Evolutionary conservation across 2,329 filamentous ascomycete genomes (phyloP).

Genomic region (Daldinia eschscholtzii): DNA sequence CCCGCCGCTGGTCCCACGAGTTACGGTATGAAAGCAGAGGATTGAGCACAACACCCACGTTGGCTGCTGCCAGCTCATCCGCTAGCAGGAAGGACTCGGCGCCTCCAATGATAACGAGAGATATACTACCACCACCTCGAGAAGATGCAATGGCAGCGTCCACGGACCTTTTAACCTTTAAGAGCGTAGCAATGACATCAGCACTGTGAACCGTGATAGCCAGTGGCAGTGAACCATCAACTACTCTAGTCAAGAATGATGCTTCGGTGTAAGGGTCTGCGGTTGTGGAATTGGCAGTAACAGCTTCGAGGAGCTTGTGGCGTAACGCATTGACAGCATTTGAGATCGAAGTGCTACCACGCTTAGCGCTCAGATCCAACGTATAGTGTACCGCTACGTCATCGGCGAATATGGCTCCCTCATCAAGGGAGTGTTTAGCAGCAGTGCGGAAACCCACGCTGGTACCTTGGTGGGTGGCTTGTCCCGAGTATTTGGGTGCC

Average conservation of each 20-base stretch:
- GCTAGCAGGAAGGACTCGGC: slow-evolving; percentile 74
- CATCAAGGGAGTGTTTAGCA: slow-evolving; percentile 60
- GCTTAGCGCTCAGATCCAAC: slow-evolving; percentile 62
- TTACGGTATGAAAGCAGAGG: slow-evolving; percentile 68
- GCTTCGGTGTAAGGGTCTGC: slow-evolving; percentile 62
- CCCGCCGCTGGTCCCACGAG: slow-evolving; percentile 72
- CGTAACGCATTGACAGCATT: slow-evolving; percentile 66
- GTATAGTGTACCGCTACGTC: slow-evolving; percentile 72
- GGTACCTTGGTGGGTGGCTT: slow-evolving; percentile 65
- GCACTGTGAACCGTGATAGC: slow-evolving; percentile 72
- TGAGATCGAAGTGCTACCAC: slow-evolving; percentile 63
- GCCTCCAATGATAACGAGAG: slow-evolving; percentile 70
- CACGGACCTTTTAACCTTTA: slow-evolving; percentile 70
- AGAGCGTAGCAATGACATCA: slow-evolving; percentile 70
- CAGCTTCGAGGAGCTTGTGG: slow-evolving; percentile 66
- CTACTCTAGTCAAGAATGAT: slow-evolving; percentile 65
- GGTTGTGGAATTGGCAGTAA: slow-evolving; percentile 54
- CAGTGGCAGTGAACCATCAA: slow-evolving; percentile 66
- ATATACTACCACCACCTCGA: slow-evolving; percentile 53
- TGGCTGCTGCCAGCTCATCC: slow-evolving; percentile 66
- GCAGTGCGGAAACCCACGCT: slow-evolving; percentile 70
- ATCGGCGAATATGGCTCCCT: slow-evolving; percentile 64
- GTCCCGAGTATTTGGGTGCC: slow-evolving; percentile 62
- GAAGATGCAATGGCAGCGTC: slow-evolving; percentile 57
- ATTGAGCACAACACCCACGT: slow-evolving; percentile 70